Evolutionary conservation across 2,329 filamentous ascomycete genomes (phyloP).

Genomic region (Penicillium aurantiogriseum): DNA sequence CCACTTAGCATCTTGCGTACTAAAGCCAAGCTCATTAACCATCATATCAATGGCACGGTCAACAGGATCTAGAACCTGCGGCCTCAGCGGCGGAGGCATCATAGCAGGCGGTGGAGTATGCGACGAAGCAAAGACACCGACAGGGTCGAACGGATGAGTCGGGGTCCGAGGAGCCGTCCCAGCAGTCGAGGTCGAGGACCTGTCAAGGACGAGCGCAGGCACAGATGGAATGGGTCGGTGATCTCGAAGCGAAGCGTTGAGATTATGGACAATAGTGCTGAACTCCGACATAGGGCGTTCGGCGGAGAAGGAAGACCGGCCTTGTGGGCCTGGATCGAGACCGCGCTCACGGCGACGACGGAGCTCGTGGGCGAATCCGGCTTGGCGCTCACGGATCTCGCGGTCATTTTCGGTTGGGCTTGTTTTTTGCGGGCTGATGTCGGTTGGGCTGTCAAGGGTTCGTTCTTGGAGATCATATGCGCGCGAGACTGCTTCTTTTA

Average conservation of each 20-base stretch:
- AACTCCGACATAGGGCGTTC: slow-evolving; percentile 44
- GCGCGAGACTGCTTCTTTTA: slow-evolving; percentile 60
- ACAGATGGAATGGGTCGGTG: slow-evolving; percentile 12
- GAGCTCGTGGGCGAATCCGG: slow-evolving; percentile 35
- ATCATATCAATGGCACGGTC: slow-evolving; percentile 58
- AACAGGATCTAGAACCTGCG: slow-evolving; percentile 51
- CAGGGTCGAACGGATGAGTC: slow-evolving; percentile 5
- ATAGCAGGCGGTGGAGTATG: slow-evolving; percentile 19
- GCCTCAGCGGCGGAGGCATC: slow-evolving; percentile 12
- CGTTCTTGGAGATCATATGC: slow-evolving; percentile 53
- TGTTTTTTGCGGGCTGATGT: slow-evolving; percentile 13
- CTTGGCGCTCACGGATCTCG: slow-evolving; percentile 30
- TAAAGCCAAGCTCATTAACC: slow-evolving; percentile 59
- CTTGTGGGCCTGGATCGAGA: slow-evolving; percentile 11
- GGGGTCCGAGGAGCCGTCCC: slow-evolving; percentile 19
- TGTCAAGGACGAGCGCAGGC: slow-evolving; percentile 5
- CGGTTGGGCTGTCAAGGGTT: background rate
- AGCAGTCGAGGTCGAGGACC: slow-evolving; percentile 18
- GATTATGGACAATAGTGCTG: slow-evolving; percentile 35
- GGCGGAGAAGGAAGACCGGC: slow-evolving; percentile 25
- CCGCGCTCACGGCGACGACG: slow-evolving; percentile 25
- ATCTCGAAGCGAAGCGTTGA: slow-evolving; percentile 27
- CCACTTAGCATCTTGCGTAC: slow-evolving; percentile 53
- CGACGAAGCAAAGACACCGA: slow-evolving; percentile 12
- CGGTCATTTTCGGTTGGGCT: slow-evolving; percentile 13